A percentile compares a stretch with the other conserved stretches of the same genome.
Evolutionary conservation across 202 grass and related monocot species (phyloP).

Genomic region (Hordeum pubiflorum): DNA sequence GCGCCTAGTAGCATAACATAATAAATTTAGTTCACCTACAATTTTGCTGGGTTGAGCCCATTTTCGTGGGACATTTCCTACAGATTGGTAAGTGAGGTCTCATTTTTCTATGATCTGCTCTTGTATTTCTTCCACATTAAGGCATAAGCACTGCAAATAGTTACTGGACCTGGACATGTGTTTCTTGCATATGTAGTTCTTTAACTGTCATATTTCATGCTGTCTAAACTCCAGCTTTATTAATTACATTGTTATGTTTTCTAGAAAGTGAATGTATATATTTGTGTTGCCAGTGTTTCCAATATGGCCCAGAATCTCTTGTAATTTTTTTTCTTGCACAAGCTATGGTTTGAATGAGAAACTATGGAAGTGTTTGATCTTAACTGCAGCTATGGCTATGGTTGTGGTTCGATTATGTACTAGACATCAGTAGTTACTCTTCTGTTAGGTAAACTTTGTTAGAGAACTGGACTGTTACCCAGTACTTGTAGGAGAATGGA

Average conservation of each 20-base stretch:
- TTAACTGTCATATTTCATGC: background rate
- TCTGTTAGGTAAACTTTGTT: background rate
- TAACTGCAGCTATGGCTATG: background rate
- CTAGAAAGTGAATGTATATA: background rate
- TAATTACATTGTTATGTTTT: slow-evolving; percentile 1
- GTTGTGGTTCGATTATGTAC: background rate
- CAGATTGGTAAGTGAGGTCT: background rate
- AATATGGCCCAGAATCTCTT: slow-evolving; percentile 16
- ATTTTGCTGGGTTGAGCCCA: background rate
- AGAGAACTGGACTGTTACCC: background rate
- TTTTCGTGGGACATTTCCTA: slow-evolving; percentile 7
- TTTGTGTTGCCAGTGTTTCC: background rate
- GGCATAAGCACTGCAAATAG: background rate
- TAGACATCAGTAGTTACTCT: slow-evolving; percentile 4
- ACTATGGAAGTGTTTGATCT: background rate
- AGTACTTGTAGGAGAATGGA: background rate
- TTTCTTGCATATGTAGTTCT: no score
- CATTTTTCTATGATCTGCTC: background rate
- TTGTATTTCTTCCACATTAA: slow-evolving; percentile 1
- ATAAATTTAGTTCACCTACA: background rate
- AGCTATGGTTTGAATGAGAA: slow-evolving; percentile 12
- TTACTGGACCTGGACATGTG: background rate
- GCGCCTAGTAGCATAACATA: background rate
- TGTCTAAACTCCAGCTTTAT: no score
- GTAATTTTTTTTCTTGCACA: background rate